phyloP scores from a whole-genome alignment of 768 basidiomycete genomes.

The Lyophyllum decastes region DNA sequence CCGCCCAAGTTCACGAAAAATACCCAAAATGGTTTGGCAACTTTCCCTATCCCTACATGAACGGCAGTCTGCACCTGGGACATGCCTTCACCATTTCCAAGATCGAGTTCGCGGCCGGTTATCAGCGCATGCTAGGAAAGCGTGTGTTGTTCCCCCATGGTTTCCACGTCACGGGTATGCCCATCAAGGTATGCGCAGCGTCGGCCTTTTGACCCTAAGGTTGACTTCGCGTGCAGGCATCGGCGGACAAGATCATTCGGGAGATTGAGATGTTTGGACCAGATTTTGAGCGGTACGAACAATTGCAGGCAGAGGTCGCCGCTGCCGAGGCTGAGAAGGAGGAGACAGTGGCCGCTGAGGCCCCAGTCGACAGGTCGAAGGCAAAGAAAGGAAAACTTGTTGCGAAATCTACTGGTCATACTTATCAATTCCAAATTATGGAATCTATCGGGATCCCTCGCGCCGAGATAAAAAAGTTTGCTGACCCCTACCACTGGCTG shows the following conservation, averaged over 20 bases:
- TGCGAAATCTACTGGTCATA: conserved; percentile 90
- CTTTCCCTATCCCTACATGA: conserved; percentile 98
- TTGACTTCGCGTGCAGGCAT: conserved; percentile 54
- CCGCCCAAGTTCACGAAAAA: conserved; percentile 66
- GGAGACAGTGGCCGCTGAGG: conserved; percentile 34
- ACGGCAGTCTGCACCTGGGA: conserved; percentile 94
- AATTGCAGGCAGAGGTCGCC: conserved; percentile 44
- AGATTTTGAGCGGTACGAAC: conserved; percentile 76
- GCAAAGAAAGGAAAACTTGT: conserved; percentile 94
- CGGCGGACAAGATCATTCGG: conserved; percentile 96
- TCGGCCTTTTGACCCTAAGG: background rate
- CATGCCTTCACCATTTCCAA: conserved; percentile 99
- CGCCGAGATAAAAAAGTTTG: conserved; percentile 92
- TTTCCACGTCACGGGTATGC: conserved; percentile 98
- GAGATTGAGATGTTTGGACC: conserved; percentile 96
- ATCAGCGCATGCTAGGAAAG: conserved; percentile 93
- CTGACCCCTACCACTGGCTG: conserved; percentile 93
- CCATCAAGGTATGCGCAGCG: conserved; percentile 81
- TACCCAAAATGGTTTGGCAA: conserved; percentile 98
- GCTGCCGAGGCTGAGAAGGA: conserved; percentile 48
- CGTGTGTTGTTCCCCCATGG: conserved; percentile 95
- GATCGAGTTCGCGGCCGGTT: conserved; percentile 95
- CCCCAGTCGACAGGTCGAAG: conserved; percentile 62
- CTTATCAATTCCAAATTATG: conserved; percentile 99
- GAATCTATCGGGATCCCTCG: conserved; percentile 89